A percentile compares a stretch with the other conserved stretches of the same genome.
Evolutionary conservation across 2,329 filamentous ascomycete genomes (phyloP).

Genomic region (Coniella vitis): DNA sequence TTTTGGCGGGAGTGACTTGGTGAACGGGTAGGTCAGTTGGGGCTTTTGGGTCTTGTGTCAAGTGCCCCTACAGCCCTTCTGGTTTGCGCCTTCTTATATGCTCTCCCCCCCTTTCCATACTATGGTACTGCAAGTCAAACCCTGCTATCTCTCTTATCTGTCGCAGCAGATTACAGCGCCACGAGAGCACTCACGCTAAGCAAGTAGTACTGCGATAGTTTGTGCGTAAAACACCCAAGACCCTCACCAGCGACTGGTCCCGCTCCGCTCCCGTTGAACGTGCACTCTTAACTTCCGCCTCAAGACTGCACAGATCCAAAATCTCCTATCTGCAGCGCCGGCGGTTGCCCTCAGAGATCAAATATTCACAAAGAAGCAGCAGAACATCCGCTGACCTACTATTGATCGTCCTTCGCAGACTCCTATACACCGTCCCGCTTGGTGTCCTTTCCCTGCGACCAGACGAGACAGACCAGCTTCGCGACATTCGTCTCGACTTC

Average conservation of each 20-base stretch:
- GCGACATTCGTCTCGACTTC: not conserved
- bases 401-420: not conserved
- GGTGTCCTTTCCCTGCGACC: not conserved
- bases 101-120: no score
- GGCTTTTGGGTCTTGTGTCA: no score
- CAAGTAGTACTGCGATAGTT: not conserved
- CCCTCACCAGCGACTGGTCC: not conserved
- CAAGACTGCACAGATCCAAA: not conserved
- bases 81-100: not conserved
- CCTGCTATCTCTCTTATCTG: slow-evolving; percentile 1
- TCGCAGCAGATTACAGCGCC: not conserved
- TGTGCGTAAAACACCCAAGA: not conserved
- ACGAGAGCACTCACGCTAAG: not conserved
- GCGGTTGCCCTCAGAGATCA: not conserved
- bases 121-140: not conserved
- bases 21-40: no score
- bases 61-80: not conserved
- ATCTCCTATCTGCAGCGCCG: slow-evolving; percentile 10
- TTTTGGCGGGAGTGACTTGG: no score
- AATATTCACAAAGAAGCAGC: not conserved
- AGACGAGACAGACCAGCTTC: not conserved
- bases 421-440: not conserved
- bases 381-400: not conserved
- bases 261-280: not conserved
- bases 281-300: not conserved